Conservation (phyloP, 1,284 basidiomycete genomes). For the Moesziomyces sp. region DNA sequence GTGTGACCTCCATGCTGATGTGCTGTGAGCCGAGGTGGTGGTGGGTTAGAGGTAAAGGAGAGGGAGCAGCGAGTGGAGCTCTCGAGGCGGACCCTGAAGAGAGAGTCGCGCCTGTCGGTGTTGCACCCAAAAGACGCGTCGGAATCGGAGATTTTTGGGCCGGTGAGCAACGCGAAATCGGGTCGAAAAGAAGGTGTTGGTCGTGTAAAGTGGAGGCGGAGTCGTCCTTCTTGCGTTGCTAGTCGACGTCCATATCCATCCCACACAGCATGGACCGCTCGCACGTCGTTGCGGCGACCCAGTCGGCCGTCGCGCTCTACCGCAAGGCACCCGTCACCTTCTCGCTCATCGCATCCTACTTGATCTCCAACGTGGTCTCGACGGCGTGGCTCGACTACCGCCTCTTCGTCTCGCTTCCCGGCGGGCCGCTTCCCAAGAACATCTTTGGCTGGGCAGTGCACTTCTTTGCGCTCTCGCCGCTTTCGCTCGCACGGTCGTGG, state of each 20-base stretch:
- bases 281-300: constrained; percentile 3
- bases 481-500: constrained; percentile 26
- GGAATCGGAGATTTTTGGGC: neutral
- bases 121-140: too few relatives aligned
- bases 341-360: constrained; percentile 31
- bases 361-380: constrained; percentile 29
- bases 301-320: constrained; percentile 21
- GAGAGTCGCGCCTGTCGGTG: too few relatives aligned
- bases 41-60: neutral
- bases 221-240: neutral
- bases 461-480: constrained; percentile 30
- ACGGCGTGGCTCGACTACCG: constrained; percentile 32
- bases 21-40: neutral
- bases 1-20: constrained; percentile 22
- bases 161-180: neutral
- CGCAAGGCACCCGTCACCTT: constrained; percentile 34
- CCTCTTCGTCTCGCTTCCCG: constrained; percentile 36
- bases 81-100: neutral
- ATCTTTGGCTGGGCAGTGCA: constrained; percentile 44
- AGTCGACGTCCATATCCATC: neutral
- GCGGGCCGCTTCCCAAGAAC: constrained; percentile 42
- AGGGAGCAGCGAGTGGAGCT: neutral
- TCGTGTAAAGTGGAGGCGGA: neutral
- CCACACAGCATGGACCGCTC: constrained; percentile 6
- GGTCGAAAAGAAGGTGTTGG: neutral